These are phyloP conservation scores for Colletotrichum caudatum DNA, from an alignment of 2,329 filamentous ascomycete genomes.

Conservation along the genomic window DNA sequence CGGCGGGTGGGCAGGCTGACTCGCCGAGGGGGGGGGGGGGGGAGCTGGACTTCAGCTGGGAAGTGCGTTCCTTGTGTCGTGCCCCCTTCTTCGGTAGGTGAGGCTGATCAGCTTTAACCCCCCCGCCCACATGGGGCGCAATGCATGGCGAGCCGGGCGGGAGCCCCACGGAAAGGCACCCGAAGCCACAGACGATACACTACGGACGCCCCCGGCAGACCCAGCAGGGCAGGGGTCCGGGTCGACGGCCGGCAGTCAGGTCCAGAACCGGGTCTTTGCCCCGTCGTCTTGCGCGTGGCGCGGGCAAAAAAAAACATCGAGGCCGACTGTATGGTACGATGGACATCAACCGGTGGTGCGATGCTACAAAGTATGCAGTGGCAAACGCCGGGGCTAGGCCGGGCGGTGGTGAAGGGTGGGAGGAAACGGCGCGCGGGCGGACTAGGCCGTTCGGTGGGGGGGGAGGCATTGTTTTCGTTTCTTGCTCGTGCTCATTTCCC, in stretches of 20 bases:
- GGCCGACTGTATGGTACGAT: neutral
- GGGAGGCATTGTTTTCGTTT: neutral
- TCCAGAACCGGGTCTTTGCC: no score
- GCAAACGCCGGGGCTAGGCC: neutral
- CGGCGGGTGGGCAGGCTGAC: neutral
- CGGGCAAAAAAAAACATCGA: no score
- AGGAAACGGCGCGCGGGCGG: constrained; percentile 9
- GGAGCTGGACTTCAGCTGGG: neutral
- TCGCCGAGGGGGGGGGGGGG: no score
- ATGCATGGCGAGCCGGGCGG: neutral
- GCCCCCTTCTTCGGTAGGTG: constrained; percentile 10
- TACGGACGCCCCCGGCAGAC: neutral
- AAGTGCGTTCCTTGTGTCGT: neutral
- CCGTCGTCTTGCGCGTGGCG: no score
- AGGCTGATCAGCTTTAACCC: neutral
- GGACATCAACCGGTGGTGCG: neutral
- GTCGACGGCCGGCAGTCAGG: neutral
- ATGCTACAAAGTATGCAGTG: neutral
- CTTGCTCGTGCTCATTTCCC: no score
- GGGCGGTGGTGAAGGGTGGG: no score
- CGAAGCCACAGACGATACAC: neutral
- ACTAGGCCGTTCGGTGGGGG: neutral
- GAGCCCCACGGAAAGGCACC: neutral
- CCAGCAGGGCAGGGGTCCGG: neutral
- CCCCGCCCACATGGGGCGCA: no score